Evolutionary conservation across 2,329 filamentous ascomycete species (phyloP).

Genomic region (Claviceps pazoutovae): DNA sequence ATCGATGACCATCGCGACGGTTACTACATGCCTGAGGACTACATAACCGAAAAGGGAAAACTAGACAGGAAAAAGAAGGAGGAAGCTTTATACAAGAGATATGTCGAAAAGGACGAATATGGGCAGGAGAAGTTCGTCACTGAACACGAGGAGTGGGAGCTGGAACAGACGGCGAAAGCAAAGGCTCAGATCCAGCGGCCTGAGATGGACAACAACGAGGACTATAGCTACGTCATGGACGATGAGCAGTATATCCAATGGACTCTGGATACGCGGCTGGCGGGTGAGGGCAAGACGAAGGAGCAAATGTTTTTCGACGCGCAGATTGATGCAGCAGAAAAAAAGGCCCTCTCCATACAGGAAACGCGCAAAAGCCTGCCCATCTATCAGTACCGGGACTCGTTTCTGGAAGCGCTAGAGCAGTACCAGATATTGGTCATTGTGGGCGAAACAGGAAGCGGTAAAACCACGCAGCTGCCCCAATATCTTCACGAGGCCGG

Average conservation of each 20-base stretch:
- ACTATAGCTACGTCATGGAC: slow-evolving; percentile 91
- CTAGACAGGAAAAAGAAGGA: slow-evolving; percentile 78
- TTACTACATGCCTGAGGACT: slow-evolving; percentile 87
- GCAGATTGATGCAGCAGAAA: slow-evolving; percentile 77
- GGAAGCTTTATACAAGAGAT: slow-evolving; percentile 78
- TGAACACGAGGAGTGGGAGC: slow-evolving; percentile 92
- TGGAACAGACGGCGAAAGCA: slow-evolving; percentile 75
- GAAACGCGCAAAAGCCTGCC: slow-evolving; percentile 83
- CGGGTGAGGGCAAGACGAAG: slow-evolving; percentile 57
- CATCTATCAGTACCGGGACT: slow-evolving; percentile 75
- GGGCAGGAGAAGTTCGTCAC: slow-evolving; percentile 83
- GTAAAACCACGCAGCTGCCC: slow-evolving; percentile 90
- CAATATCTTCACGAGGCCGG: slow-evolving; percentile 90
- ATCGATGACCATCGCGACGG: slow-evolving; percentile 91
- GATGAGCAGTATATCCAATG: slow-evolving; percentile 79
- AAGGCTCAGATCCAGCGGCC: slow-evolving; percentile 69
- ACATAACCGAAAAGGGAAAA: slow-evolving; percentile 86
- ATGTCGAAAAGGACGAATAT: slow-evolving; percentile 75
- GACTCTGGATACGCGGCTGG: slow-evolving; percentile 57
- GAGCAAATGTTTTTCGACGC: slow-evolving; percentile 69
- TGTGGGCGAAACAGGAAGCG: slow-evolving; percentile 86
- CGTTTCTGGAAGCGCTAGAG: slow-evolving; percentile 75
- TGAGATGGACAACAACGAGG: slow-evolving; percentile 64
- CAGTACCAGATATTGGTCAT: slow-evolving; percentile 82
- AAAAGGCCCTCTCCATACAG: slow-evolving; percentile 75